Conservation (phyloP, 129 eudicot species). For the Escallonia herrerae region DNA sequence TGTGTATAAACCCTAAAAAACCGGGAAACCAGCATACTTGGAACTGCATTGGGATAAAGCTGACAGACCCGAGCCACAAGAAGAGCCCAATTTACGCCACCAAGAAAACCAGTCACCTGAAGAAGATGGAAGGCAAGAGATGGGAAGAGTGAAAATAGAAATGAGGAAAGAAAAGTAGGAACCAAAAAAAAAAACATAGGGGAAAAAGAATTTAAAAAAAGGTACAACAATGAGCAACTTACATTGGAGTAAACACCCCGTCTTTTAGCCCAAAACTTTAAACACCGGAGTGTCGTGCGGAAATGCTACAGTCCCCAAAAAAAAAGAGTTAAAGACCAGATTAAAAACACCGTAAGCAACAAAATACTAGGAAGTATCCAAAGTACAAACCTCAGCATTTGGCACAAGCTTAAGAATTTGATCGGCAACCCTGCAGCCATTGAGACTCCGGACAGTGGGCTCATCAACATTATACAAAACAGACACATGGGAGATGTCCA, state of each 20-base stretch:
- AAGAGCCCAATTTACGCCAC: slow-evolving; percentile 98
- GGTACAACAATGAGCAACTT: slow-evolving; percentile 17
- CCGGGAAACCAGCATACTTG: slow-evolving; percentile 88
- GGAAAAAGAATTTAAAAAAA: too few species aligned
- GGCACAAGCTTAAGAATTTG: slow-evolving; percentile 97
- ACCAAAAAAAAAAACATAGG: not conserved
- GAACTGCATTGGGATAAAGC: slow-evolving; percentile 81
- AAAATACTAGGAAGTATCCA: not conserved
- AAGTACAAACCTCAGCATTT: slow-evolving; percentile 58
- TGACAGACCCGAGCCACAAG: slow-evolving; percentile 85
- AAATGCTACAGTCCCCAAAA: slow-evolving; percentile 45
- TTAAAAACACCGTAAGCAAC: not conserved
- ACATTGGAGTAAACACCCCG: slow-evolving; percentile 96
- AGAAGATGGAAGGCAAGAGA: not conserved
- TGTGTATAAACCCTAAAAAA: slow-evolving; percentile 83
- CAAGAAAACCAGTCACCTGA: slow-evolving; percentile 96
- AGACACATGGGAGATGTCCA: slow-evolving; percentile 77
- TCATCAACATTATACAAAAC: slow-evolving; percentile 78
- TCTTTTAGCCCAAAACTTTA: slow-evolving; percentile 86
- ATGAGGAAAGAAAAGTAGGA: not conserved
- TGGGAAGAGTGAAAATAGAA: not conserved
- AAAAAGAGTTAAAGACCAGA: not conserved
- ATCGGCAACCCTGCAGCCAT: slow-evolving; percentile 96
- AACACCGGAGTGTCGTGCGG: slow-evolving; percentile 71
- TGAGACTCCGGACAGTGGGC: slow-evolving; percentile 82